phyloP scores from a whole-genome alignment of 352 stramenopile species.

The Globisporangium solare region DNA sequence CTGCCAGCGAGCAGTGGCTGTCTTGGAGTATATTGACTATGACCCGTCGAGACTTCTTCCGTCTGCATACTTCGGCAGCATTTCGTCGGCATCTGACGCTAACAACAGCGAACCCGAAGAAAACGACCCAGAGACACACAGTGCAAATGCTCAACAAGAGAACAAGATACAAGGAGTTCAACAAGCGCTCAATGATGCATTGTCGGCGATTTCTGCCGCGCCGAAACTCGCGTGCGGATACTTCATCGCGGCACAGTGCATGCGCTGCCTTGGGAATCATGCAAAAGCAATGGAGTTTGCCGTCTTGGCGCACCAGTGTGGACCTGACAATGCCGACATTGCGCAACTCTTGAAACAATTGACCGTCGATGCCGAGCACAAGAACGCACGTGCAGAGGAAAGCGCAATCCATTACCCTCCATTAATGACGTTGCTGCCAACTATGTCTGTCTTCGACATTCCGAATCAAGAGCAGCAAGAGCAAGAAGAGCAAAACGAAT shows the following conservation, averaged over 20 bases:
- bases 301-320: conserved; percentile 16
- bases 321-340: conserved; percentile 18
- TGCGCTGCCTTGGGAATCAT: conserved; percentile 32
- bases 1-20: conserved; percentile 26
- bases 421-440: conserved; percentile 8
- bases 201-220: conserved; percentile 16
- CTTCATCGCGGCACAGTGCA: conserved; percentile 33
- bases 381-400: neutral
- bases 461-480: conserved; percentile 9
- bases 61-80: conserved; percentile 5
- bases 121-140: conserved; percentile 6
- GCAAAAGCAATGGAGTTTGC: conserved; percentile 24
- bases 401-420: neutral
- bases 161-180: conserved; percentile 22
- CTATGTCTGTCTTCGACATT: conserved; percentile 10
- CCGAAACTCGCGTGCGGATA: conserved; percentile 9
- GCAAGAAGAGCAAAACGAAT: conserved; percentile 12
- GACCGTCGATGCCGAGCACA: conserved; percentile 19
- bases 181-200: conserved; percentile 39
- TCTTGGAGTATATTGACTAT: conserved; percentile 37
- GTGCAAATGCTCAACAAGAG: conserved; percentile 1
- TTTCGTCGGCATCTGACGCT: conserved; percentile 6
- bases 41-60: conserved; percentile 24
- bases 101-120: conserved; percentile 13
- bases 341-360: conserved; percentile 30